Evolutionary conservation across 2,329 filamentous ascomycete genomes (phyloP).

Genomic region (Graphilbum fragrans): DNA sequence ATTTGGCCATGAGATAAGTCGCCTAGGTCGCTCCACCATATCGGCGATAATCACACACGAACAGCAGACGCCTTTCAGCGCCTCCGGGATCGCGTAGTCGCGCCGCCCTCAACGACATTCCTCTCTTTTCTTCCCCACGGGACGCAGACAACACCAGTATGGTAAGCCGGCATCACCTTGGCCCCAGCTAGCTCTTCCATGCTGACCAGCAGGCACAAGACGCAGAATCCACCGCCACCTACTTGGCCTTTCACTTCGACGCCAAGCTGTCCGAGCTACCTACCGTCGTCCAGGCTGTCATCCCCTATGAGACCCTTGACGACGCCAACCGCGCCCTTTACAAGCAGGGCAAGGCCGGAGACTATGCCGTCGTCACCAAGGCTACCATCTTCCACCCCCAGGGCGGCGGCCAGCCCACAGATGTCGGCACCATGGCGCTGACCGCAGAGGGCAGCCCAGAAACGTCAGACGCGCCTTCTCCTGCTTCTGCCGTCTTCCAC

Average conservation of each 20-base stretch:
- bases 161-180: too few species aligned
- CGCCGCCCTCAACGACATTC: too few species aligned
- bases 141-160: too few species aligned
- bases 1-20: too few species aligned
- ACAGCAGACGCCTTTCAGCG: too few species aligned
- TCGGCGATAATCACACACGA: too few species aligned
- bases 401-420: slow-evolving; percentile 62
- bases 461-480: too few species aligned
- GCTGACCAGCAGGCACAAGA: background rate
- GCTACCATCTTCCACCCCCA: slow-evolving; percentile 66
- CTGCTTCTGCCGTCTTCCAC: slow-evolving; percentile 25
- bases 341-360: slow-evolving; percentile 38
- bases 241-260: slow-evolving; percentile 32
- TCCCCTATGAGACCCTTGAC: slow-evolving; percentile 35
- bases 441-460: slow-evolving; percentile 8
- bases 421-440: slow-evolving; percentile 42
- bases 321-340: slow-evolving; percentile 41
- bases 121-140: too few species aligned
- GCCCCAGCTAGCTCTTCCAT: too few species aligned
- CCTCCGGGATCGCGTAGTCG: too few species aligned
- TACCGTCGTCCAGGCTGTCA: slow-evolving; percentile 32
- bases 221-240: slow-evolving; percentile 18
- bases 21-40: too few species aligned
- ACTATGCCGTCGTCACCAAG: slow-evolving; percentile 47
- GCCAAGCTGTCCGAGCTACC: slow-evolving; percentile 28